Evolutionary conservation across 106 monocot genomes (phyloP).

Genomic region (Platanthera guangdongensis): DNA sequence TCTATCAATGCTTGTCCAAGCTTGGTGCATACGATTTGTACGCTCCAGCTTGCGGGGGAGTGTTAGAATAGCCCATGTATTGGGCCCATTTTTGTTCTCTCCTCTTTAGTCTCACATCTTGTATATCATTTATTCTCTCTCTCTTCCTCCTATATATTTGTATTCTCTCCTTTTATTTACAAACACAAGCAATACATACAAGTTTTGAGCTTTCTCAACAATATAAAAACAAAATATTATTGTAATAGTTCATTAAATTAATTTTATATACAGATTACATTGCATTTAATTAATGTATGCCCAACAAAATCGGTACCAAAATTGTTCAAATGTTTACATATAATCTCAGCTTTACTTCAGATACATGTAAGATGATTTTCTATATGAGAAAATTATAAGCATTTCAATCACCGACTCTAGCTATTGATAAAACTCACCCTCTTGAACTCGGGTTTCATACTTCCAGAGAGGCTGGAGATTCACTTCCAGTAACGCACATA

Average conservation of each 20-base stretch:
- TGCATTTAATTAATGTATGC: not conserved
- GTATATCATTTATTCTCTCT: no score
- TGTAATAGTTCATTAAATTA: not conserved
- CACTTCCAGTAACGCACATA: constrained; percentile 38
- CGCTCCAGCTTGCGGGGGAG: no score
- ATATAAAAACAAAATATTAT: not conserved
- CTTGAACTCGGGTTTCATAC: constrained; percentile 50
- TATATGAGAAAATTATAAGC: not conserved
- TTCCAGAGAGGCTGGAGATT: constrained; percentile 49
- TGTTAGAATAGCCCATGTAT: no score
- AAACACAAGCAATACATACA: no score
- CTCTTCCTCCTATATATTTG: no score
- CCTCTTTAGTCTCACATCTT: no score
- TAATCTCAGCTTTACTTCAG: not conserved
- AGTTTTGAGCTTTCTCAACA: no score
- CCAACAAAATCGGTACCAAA: not conserved
- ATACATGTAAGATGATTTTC: not conserved
- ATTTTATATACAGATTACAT: not conserved
- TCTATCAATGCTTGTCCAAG: no score
- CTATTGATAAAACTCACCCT: constrained; percentile 21
- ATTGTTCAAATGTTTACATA: not conserved
- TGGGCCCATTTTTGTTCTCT: no score
- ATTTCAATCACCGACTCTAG: not conserved
- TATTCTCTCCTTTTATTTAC: no score
- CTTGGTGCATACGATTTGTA: no score